Conservation (phyloP, 1,284 basidiomycete species). For the Veloboletus limbatus region DNA sequence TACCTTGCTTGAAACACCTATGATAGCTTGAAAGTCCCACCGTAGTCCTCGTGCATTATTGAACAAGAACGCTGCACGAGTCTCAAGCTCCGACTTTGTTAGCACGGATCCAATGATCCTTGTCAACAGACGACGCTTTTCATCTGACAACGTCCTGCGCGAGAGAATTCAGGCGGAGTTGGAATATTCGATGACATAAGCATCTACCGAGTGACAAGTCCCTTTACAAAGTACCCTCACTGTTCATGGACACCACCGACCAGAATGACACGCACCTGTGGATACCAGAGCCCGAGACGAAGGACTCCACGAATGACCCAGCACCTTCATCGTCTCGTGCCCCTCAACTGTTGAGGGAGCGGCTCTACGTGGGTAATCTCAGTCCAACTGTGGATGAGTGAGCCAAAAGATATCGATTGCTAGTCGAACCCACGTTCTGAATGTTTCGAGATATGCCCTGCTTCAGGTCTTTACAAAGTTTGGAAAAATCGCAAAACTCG, state of each 20-base stretch:
- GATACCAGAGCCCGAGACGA: constrained; percentile 32
- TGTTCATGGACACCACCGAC: constrained; percentile 17
- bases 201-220: too few relatives aligned
- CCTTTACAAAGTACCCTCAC: too few relatives aligned
- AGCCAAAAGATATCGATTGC: constrained; percentile 31
- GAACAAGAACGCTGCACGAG: constrained; percentile 83
- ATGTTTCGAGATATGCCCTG: constrained; percentile 66
- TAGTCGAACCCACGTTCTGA: constrained; percentile 12
- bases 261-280: constrained; percentile 25
- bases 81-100: too few relatives aligned
- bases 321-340: constrained; percentile 26
- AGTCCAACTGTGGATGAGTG: constrained; percentile 88
- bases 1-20: not conserved
- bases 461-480: constrained; percentile 89
- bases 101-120: too few relatives aligned
- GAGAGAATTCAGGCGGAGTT: too few relatives aligned
- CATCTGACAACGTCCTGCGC: too few relatives aligned
- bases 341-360: constrained; percentile 49
- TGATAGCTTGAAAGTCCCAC: constrained; percentile 38
- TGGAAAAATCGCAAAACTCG: constrained; percentile 89
- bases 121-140: too few relatives aligned
- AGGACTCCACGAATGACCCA: constrained; percentile 18
- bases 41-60: constrained; percentile 83
- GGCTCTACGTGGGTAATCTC: constrained; percentile 91
- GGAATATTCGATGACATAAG: too few relatives aligned